A percentile compares a stretch with the other conserved stretches of the same genome.
phyloP scores from a whole-genome alignment of 2,329 filamentous ascomycete genomes.

The Hypoxylon sp. region DNA sequence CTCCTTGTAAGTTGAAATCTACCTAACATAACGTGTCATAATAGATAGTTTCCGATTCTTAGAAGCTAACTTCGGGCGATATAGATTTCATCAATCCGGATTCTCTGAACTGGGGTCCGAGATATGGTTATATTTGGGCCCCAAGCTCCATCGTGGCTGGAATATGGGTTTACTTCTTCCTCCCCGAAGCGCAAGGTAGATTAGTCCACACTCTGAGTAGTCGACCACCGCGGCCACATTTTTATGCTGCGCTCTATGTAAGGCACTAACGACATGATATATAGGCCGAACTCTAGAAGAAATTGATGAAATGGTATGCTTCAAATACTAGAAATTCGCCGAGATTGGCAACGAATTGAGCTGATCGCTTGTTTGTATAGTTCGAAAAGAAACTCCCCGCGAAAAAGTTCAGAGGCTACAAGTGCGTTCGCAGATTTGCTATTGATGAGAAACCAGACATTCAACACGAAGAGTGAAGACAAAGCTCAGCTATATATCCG shows the following conservation, averaged over 20 bases:
- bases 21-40: background rate
- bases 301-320: slow-evolving; percentile 62
- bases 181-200: slow-evolving; percentile 62
- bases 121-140: slow-evolving; percentile 68
- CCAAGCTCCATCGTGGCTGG: slow-evolving; percentile 49
- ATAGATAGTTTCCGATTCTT: background rate
- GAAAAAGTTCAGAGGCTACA: slow-evolving; percentile 45
- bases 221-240: too few species aligned
- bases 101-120: slow-evolving; percentile 65
- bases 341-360: background rate
- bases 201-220: background rate
- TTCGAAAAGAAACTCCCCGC: slow-evolving; percentile 47
- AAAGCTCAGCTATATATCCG: background rate
- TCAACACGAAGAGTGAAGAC: slow-evolving; percentile 37
- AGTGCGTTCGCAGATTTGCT: slow-evolving; percentile 39
- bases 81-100: slow-evolving; percentile 66
- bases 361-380: slow-evolving; percentile 17
- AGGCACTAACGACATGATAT: slow-evolving; percentile 7
- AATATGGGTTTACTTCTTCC: slow-evolving; percentile 59
- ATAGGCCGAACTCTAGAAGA: slow-evolving; percentile 60
- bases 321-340: background rate
- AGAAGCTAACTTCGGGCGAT: background rate
- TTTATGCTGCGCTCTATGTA: too few species aligned
- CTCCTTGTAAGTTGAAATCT: slow-evolving; percentile 58
- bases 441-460: slow-evolving; percentile 37